Evolutionary conservation across 176 grass and related monocot genomes (phyloP).

Genomic region (Typha latifolia): DNA sequence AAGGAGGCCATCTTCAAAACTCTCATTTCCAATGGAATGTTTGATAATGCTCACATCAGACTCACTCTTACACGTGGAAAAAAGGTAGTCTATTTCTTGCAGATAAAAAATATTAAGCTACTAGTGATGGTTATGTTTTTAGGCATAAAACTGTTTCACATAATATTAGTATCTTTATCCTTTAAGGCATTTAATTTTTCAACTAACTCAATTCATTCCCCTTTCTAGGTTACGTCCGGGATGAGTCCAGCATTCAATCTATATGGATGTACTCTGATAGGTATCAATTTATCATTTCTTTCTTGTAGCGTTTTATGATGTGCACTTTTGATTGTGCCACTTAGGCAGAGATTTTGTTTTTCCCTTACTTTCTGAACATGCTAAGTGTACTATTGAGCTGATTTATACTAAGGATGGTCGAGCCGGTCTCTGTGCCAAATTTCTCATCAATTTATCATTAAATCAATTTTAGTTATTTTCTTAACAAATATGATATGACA

Average conservation of each 20-base stretch:
- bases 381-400: too few species aligned
- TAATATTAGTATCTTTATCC: neutral
- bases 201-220: constrained; percentile 20
- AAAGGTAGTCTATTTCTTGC: constrained; percentile 48
- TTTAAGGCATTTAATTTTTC: constrained; percentile 13
- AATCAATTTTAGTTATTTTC: too few species aligned
- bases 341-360: neutral
- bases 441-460: too few species aligned
- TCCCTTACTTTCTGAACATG: too few species aligned
- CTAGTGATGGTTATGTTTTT: neutral
- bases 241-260: constrained; percentile 98
- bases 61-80: constrained; percentile 89
- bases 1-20: constrained; percentile 91
- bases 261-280: constrained; percentile 88
- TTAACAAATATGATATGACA: too few species aligned
- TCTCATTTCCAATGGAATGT: constrained; percentile 87
- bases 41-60: constrained; percentile 88
- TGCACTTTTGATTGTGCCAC: neutral
- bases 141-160: neutral
- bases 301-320: neutral
- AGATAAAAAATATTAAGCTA: neutral
- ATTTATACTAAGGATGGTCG: too few species aligned
- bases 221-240: constrained; percentile 86
- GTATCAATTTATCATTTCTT: constrained; percentile 32
- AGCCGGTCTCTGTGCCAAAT: too few species aligned